These are phyloP conservation scores for Podila clonocystis DNA, from an alignment of 192 early-diverging fungal species.

Conservation along the genomic window DNA sequence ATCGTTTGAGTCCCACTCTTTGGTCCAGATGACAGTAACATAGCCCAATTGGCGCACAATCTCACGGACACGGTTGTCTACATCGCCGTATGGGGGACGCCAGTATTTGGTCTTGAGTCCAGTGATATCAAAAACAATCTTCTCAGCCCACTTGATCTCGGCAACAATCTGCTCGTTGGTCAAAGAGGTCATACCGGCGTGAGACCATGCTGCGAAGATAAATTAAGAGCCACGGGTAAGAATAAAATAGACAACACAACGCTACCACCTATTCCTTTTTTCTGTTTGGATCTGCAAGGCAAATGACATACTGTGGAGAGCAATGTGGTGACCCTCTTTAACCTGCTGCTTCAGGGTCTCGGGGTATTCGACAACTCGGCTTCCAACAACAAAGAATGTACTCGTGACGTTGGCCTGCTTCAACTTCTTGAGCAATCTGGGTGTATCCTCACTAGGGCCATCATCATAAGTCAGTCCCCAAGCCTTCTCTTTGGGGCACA, in stretches of 20 bases:
- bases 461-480: constrained; percentile 62
- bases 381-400: constrained; percentile 63
- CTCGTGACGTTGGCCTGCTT: constrained; percentile 45
- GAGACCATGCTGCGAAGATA: constrained; percentile 57
- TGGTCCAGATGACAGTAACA: constrained; percentile 61
- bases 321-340: constrained; percentile 44
- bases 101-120: constrained; percentile 62
- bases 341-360: constrained; percentile 47
- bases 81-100: constrained; percentile 72
- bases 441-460: constrained; percentile 56
- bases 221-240: neutral
- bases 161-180: constrained; percentile 66
- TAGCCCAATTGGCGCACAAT: constrained; percentile 62
- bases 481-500: constrained; percentile 57
- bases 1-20: constrained; percentile 63
- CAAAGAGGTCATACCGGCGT: constrained; percentile 56
- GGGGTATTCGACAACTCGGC: constrained; percentile 57
- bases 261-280: neutral
- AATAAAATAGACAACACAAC: neutral
- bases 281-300: neutral
- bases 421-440: constrained; percentile 53
- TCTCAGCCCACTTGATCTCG: constrained; percentile 60
- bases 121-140: constrained; percentile 54
- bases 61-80: constrained; percentile 70
- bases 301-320: constrained; percentile 38